Conservation (phyloP, 139 green algal genomes). For the Chlorella sp. region DNA sequence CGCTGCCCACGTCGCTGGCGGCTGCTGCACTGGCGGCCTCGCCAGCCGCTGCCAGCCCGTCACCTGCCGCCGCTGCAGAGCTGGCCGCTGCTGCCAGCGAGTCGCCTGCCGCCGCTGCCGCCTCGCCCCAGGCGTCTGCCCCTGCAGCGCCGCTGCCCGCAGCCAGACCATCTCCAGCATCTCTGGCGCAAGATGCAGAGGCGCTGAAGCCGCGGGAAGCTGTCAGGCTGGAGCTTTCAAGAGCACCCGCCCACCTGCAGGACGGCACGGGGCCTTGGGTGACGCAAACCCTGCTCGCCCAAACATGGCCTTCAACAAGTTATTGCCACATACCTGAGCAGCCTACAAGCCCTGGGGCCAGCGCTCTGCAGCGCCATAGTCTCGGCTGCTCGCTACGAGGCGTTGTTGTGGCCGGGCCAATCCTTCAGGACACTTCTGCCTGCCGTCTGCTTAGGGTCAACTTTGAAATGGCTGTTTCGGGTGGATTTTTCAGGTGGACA, state of each 20-base stretch:
- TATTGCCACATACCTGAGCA: neutral
- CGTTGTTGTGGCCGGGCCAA: neutral
- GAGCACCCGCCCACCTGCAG: neutral
- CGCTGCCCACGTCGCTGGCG: neutral
- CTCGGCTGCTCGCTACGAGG: neutral
- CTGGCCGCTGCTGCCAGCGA: neutral
- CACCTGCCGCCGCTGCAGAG: neutral
- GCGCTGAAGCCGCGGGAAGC: slow-evolving; percentile 16
- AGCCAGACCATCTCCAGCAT: neutral
- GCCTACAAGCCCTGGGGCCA: neutral
- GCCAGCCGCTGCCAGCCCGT: neutral
- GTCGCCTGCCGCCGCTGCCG: neutral
- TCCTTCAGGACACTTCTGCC: neutral
- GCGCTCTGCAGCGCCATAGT: slow-evolving; percentile 4
- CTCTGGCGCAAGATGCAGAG: neutral
- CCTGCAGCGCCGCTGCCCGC: neutral
- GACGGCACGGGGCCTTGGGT: neutral
- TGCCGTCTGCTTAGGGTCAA: too few relatives aligned
- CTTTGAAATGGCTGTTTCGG: too few relatives aligned
- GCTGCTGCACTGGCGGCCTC: neutral
- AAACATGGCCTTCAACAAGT: too few relatives aligned
- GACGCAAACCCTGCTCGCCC: neutral
- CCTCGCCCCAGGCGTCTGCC: neutral
- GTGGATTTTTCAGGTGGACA: too few relatives aligned
- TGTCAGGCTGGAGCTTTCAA: neutral